phyloP scores from a whole-genome alignment of 768 basidiomycete genomes.

The Cystoderma amianthinum region DNA sequence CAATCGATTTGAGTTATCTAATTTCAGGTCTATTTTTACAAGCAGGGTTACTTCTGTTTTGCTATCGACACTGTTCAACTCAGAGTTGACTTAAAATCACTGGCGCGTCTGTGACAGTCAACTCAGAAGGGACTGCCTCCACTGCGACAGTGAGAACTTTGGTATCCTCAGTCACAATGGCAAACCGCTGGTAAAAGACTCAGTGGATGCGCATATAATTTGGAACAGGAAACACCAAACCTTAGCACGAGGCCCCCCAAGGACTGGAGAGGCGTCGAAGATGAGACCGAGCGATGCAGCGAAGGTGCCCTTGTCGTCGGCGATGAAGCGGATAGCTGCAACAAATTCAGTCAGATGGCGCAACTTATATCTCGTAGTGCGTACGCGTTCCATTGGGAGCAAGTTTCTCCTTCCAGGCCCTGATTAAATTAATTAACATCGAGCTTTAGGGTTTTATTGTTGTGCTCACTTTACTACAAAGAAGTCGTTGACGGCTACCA shows the following conservation, averaged over 20 bases:
- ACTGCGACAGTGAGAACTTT: conserved; percentile 48
- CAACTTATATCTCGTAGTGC: conserved; percentile 11
- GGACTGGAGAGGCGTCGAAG: conserved; percentile 53
- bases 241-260: conserved; percentile 67
- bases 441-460: not conserved
- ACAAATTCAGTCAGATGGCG: not conserved
- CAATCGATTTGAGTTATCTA: no score
- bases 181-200: conserved; percentile 35
- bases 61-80: not conserved
- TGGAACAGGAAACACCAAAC: conserved; percentile 19
- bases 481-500: conserved; percentile 74
- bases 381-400: conserved; percentile 50
- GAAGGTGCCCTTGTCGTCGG: conserved; percentile 62
- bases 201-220: not conserved
- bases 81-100: conserved; percentile 26
- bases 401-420: conserved; percentile 63
- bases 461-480: conserved; percentile 55
- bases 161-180: conserved; percentile 49
- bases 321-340: conserved; percentile 51
- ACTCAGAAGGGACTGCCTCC: conserved; percentile 36
- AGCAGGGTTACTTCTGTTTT: not conserved
- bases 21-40: not conserved
- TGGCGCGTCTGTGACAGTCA: conserved; percentile 48
- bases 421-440: conserved; percentile 11
- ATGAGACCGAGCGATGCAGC: conserved; percentile 46